Conservation (phyloP, 306 rosid species). For the Prunus kanzakura region DNA sequence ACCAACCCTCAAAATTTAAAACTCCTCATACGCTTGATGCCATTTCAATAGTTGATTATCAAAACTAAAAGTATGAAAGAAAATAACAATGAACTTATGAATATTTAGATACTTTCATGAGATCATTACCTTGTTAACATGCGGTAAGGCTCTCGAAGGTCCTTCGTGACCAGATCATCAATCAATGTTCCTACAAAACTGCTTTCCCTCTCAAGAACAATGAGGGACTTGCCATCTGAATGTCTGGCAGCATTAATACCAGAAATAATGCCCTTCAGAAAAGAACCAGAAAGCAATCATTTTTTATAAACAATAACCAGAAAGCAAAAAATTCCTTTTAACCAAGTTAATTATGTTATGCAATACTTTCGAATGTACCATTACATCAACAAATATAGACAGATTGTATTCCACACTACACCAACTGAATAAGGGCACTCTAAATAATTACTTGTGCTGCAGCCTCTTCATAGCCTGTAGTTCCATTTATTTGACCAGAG, state of each 20-base stretch:
- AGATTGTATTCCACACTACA: background rate
- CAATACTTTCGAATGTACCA: background rate
- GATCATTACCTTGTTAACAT: slow-evolving; percentile 52
- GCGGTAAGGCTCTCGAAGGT: slow-evolving; percentile 68
- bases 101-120: background rate
- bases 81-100: background rate
- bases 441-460: slow-evolving; percentile 75
- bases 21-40: background rate
- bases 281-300: slow-evolving; percentile 10
- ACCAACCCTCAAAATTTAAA: background rate
- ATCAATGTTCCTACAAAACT: slow-evolving; percentile 85
- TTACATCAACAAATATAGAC: background rate
- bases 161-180: slow-evolving; percentile 69
- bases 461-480: slow-evolving; percentile 99
- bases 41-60: background rate
- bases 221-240: slow-evolving; percentile 73
- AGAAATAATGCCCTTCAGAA: slow-evolving; percentile 73
- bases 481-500: slow-evolving; percentile 98
- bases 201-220: slow-evolving; percentile 96
- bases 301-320: slow-evolving; percentile 17
- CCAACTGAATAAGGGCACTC: slow-evolving; percentile 14
- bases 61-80: background rate
- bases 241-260: slow-evolving; percentile 94
- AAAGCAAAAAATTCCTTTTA: background rate
- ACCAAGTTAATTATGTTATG: background rate